phyloP scores from a whole-genome alignment of 148 eudicot species.

The Chenopodium album region DNA sequence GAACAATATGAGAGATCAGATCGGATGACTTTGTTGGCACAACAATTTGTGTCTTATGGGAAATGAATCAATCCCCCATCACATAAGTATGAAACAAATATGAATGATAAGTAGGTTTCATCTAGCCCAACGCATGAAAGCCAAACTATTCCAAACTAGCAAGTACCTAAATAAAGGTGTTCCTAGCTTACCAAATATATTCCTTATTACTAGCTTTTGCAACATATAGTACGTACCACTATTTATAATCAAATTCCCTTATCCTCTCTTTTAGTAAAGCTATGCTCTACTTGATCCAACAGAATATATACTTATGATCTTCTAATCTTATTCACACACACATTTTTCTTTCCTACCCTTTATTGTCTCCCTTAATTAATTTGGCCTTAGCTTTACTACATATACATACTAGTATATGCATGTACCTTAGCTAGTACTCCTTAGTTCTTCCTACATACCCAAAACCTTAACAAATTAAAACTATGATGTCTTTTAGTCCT shows the following conservation, averaged over 20 bases:
- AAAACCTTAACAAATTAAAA: background rate
- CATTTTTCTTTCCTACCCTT: background rate
- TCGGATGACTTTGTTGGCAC: no score
- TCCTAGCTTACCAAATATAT: background rate
- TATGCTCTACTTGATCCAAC: background rate
- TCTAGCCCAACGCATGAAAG: background rate
- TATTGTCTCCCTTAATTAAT: background rate
- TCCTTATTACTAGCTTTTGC: constrained; percentile 4
- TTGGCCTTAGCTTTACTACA: no score
- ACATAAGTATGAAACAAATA: background rate
- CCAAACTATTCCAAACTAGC: background rate
- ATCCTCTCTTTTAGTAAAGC: constrained; percentile 20
- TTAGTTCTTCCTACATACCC: background rate
- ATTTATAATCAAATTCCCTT: background rate
- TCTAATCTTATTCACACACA: constrained; percentile 6
- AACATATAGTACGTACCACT: background rate
- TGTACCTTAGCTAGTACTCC: constrained; percentile 2
- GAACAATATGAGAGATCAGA: no score
- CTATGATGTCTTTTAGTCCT: constrained; percentile 10
- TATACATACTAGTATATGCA: background rate
- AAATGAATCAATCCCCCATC: background rate
- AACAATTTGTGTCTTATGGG: no score
- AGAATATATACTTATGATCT: constrained; percentile 9
- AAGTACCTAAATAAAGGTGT: constrained; percentile 18
- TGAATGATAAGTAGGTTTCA: background rate